These are phyloP conservation scores for Gastrolobium villosum DNA, from an alignment of 306 rosid species.

Conservation along the genomic window DNA sequence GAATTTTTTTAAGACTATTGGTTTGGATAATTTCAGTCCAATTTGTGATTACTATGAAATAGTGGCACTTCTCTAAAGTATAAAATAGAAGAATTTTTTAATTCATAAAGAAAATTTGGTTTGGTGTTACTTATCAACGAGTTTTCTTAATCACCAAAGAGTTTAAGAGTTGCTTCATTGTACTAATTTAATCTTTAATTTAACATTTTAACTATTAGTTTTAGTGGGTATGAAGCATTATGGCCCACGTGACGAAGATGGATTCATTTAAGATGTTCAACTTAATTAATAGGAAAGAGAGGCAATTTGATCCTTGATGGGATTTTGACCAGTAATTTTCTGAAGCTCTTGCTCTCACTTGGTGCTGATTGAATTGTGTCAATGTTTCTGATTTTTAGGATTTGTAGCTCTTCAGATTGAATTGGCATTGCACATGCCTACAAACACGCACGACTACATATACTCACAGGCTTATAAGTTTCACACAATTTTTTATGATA, in stretches of 20 bases:
- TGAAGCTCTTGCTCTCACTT: neutral
- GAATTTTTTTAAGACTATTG: constrained; percentile 29
- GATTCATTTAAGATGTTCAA: constrained; percentile 9
- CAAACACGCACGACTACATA: neutral
- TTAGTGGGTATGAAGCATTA: constrained; percentile 14
- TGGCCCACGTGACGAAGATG: constrained; percentile 35
- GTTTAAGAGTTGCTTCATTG: constrained; percentile 1
- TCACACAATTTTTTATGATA: neutral
- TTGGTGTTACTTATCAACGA: constrained; percentile 14
- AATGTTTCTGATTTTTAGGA: constrained; percentile 26
- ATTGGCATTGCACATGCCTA: neutral
- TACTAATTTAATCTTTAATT: constrained; percentile 29
- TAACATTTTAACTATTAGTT: constrained; percentile 7
- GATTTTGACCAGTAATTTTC: neutral
- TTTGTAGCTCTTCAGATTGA: neutral
- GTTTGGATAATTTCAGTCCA: constrained; percentile 18
- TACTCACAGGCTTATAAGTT: constrained; percentile 13
- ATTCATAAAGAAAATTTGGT: constrained; percentile 16
- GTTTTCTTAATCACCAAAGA: constrained; percentile 6
- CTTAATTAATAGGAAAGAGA: neutral
- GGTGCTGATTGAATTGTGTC: constrained; percentile 29
- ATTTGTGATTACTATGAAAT: constrained; percentile 12
- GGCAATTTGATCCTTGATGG: constrained; percentile 28
- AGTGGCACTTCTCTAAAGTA: constrained; percentile 12
- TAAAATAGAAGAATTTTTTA: constrained; percentile 13